These are phyloP conservation scores for Lathyrus sativus DNA, from an alignment of 306 rosid species.

Conservation along the genomic window DNA sequence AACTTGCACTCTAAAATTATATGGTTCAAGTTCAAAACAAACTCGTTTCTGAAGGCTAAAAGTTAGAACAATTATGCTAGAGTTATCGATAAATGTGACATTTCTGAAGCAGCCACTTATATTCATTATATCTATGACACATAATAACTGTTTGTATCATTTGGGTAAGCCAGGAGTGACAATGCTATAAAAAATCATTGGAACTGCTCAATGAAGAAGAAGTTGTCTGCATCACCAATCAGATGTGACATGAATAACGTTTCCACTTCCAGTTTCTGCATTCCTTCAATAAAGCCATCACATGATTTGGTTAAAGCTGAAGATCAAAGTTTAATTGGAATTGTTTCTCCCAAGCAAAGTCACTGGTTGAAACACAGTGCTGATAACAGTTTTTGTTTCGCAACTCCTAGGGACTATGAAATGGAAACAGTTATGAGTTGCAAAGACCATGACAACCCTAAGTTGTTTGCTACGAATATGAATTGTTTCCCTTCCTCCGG, in stretches of 20 bases:
- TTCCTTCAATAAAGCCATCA: conserved; percentile 25
- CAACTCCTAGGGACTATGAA: conserved; percentile 12
- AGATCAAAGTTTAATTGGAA: conserved; percentile 29
- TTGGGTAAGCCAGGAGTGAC: conserved; percentile 52
- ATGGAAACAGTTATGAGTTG: not conserved
- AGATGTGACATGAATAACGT: conserved; percentile 33
- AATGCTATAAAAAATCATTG: conserved; percentile 73
- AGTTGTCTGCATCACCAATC: conserved; percentile 38
- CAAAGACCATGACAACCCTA: conserved; percentile 22
- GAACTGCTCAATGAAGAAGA: conserved; percentile 65
- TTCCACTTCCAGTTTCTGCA: conserved; percentile 25
- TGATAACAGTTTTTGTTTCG: conserved; percentile 12
- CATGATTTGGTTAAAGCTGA: conserved; percentile 26
- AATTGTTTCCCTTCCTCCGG: conserved; percentile 26
- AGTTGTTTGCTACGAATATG: conserved; percentile 13
- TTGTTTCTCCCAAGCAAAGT: conserved; percentile 35
- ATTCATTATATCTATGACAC: not conserved
- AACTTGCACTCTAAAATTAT: not conserved
- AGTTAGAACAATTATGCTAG: conserved; percentile 10
- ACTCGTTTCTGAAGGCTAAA: not conserved
- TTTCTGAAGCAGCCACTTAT: not conserved
- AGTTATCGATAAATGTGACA: not conserved
- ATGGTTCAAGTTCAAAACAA: not conserved
- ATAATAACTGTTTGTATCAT: conserved; percentile 16
- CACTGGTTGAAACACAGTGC: conserved; percentile 24